A percentile compares a stretch with the other conserved stretches of the same genome.
Evolutionary conservation across 108 stramenopile genomes (phyloP).

Genomic region (Mayamaea pseudoterrestris): DNA sequence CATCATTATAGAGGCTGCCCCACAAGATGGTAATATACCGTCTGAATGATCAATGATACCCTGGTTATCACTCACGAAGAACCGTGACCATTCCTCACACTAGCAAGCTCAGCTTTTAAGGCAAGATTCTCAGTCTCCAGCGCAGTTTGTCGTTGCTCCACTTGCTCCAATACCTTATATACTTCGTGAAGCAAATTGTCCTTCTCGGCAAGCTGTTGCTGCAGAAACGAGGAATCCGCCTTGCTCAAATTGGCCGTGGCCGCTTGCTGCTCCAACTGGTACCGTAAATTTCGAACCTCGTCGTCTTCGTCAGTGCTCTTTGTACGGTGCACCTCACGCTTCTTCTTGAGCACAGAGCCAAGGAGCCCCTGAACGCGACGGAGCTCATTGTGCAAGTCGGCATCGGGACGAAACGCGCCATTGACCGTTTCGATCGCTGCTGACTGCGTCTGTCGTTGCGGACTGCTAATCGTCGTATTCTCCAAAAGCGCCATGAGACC

Average conservation of each 20-base stretch:
- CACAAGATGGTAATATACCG: too few species aligned
- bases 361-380: slow-evolving; percentile 65
- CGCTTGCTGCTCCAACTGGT: slow-evolving; percentile 54
- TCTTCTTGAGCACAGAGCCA: slow-evolving; percentile 56
- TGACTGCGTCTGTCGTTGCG: not conserved
- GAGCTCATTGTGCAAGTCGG: slow-evolving; percentile 41
- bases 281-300: slow-evolving; percentile 49
- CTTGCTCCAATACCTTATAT: slow-evolving; percentile 47
- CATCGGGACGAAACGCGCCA: not conserved
- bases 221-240: slow-evolving; percentile 64
- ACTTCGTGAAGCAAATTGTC: slow-evolving; percentile 61
- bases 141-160: slow-evolving; percentile 54
- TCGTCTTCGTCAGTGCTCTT: not conserved
- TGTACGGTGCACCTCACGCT: slow-evolving; percentile 11
- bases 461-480: not conserved
- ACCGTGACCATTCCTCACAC: too few species aligned
- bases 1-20: too few species aligned
- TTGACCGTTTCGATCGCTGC: not conserved
- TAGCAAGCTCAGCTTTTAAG: slow-evolving; percentile 10
- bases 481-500: slow-evolving; percentile 13
- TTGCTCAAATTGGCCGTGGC: slow-evolving; percentile 41
- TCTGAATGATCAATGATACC: too few species aligned
- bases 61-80: too few species aligned
- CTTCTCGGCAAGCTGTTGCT: slow-evolving; percentile 56
- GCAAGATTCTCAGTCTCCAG: slow-evolving; percentile 52